phyloP scores from a whole-genome alignment of 192 early-diverging fungal genomes.

The Piromyces finnis region DNA sequence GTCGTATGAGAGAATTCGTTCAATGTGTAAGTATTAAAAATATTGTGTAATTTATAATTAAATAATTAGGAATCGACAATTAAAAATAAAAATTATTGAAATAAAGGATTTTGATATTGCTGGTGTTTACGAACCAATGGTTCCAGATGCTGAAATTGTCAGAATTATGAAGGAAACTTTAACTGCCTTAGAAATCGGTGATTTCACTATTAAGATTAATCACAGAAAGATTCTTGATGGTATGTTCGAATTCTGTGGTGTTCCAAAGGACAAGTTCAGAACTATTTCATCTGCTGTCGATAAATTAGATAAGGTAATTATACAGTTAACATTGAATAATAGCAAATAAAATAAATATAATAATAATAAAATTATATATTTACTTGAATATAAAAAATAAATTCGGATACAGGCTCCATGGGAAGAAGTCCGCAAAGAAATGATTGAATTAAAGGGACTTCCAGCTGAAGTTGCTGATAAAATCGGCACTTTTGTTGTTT shows the following conservation, averaged over 20 bases:
- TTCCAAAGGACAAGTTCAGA: constrained; percentile 70
- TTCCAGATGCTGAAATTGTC: constrained; percentile 87
- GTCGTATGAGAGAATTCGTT: constrained; percentile 96
- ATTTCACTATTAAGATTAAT: constrained; percentile 90
- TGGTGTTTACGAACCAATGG: constrained; percentile 82
- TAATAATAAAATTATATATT: background rate
- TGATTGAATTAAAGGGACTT: constrained; percentile 85
- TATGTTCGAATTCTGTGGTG: constrained; percentile 91
- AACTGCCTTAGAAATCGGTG: constrained; percentile 57
- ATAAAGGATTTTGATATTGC: constrained; percentile 90
- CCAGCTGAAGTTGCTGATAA: constrained; percentile 57
- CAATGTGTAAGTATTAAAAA: constrained; percentile 58
- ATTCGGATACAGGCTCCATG: constrained; percentile 67
- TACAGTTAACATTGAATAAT: background rate
- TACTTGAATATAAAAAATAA: too few species aligned
- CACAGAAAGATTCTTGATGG: constrained; percentile 95
- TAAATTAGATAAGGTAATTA: constrained; percentile 80
- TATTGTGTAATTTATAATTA: too few species aligned
- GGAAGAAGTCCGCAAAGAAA: constrained; percentile 84
- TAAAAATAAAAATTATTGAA: background rate
- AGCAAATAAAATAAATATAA: background rate
- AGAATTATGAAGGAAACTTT: constrained; percentile 68
- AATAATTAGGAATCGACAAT: too few species aligned
- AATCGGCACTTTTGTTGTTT: constrained; percentile 82
- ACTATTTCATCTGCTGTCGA: constrained; percentile 93